Evolutionary conservation across 2,329 filamentous ascomycete species (phyloP), one percentile per base, ranked within the genome.

Genomic region (Neonectria faginata): DNA sequence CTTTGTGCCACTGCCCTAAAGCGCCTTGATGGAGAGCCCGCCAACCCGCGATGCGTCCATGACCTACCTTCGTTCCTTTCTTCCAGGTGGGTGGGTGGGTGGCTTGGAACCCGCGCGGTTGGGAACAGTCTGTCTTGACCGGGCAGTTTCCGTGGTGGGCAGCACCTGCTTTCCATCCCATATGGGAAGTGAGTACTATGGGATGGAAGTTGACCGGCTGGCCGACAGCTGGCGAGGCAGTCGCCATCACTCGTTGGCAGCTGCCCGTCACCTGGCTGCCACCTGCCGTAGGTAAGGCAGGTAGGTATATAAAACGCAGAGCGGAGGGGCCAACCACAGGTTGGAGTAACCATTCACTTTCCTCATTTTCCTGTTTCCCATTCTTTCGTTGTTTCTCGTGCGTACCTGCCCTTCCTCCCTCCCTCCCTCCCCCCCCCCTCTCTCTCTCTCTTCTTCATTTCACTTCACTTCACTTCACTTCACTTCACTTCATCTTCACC

Each of bases 341-440:
- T 27, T 60, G 48, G 22, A 50, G 65, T 60, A 71, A 68, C 65
- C 51, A 64, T 62, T 57, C 27, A 42, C 51, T 27, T 62, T 57
- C 11, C 31, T 48, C 41, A 36, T 50, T 58, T 60, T 51, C n/a
- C 55, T 36, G 48, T 36, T 54, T 47, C 47, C 58, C 52, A 52
- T 51, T 60, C 25, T 39, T 48, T 54, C 27, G 45, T 47, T 47
- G 53, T 29, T 36, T 55, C 20, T 33, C 22, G 18, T 54, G 25
- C 25, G 6, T 6, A 6, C 25, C 25, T 25, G 25, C 25, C 25
- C 25, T 57, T 52, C 29, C 29, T 10, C 11, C 10, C 45, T 52
- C 47, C 47, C 60, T 44, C 39, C 44, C 31, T 22, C 12, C 14
- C n/a, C 27, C 47, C 57, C 25, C 6, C 65, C 22, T 22, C 22